phyloP scores from a whole-genome alignment of 2,329 filamentous ascomycete species.

The Clarireedia paspali region DNA sequence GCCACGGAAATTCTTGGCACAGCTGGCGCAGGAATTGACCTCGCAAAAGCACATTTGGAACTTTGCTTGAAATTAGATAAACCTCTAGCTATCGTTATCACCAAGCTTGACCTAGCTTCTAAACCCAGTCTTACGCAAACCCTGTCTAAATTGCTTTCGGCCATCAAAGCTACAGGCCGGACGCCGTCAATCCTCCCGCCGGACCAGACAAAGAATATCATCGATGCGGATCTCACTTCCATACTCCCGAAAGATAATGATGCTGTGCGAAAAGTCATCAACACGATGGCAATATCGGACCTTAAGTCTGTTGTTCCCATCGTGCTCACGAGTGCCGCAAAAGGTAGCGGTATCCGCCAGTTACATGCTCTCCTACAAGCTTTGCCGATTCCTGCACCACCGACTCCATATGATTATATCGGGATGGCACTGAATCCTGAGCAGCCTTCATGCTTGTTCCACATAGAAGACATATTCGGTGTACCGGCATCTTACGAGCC shows the following conservation, averaged over 20 bases:
- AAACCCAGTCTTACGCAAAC: conserved; percentile 62
- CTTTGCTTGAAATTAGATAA: conserved; percentile 75
- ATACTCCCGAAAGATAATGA: conserved; percentile 49
- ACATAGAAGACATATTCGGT: conserved; percentile 85
- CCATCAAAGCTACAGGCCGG: conserved; percentile 67
- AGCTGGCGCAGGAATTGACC: conserved; percentile 53
- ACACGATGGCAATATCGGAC: conserved; percentile 36
- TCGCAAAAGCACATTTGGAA: conserved; percentile 73
- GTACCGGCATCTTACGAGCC: conserved; percentile 55
- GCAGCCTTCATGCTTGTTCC: conserved; percentile 62
- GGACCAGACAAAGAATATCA: conserved; percentile 41
- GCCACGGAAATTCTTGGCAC: conserved; percentile 44
- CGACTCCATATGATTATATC: conserved; percentile 47
- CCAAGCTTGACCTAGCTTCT: conserved; percentile 82
- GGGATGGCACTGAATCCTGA: conserved; percentile 47
- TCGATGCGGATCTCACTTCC: conserved; percentile 42
- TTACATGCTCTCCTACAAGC: conserved; percentile 74
- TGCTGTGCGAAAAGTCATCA: conserved; percentile 50
- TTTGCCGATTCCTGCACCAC: conserved; percentile 59
- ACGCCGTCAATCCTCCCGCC: conserved; percentile 65
- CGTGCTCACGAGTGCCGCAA: conserved; percentile 78
- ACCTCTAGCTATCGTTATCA: conserved; percentile 75
- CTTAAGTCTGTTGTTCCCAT: conserved; percentile 62
- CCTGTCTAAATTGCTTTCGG: conserved; percentile 65
- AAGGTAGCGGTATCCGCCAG: conserved; percentile 71